Conservation (phyloP, 306 rosid species). For the Dalbergia cochinchinensis region DNA sequence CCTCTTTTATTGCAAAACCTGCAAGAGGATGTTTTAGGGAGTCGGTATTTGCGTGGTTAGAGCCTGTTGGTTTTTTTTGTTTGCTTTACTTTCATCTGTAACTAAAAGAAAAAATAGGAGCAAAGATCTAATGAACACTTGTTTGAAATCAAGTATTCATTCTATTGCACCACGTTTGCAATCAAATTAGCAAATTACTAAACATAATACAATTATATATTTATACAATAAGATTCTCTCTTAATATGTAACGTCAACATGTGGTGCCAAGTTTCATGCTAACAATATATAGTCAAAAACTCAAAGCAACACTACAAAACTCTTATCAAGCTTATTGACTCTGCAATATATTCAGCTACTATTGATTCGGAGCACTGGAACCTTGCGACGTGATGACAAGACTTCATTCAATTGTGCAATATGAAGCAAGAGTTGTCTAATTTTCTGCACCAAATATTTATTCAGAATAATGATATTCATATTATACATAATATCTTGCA, state of each 20-base stretch:
- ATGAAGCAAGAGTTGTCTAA: constrained; percentile 59
- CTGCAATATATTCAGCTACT: constrained; percentile 27
- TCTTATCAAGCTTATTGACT: neutral
- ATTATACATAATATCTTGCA: neutral
- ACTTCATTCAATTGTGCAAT: constrained; percentile 68
- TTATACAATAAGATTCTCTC: neutral
- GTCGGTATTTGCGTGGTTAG: no score
- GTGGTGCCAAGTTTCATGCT: neutral
- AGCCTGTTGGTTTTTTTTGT: no score
- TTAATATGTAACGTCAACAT: neutral
- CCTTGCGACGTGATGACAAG: constrained; percentile 62
- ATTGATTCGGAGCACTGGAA: constrained; percentile 59
- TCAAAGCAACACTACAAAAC: constrained; percentile 12
- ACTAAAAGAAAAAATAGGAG: no score
- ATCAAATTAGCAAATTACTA: neutral
- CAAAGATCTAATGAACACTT: no score
- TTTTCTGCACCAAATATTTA: constrained; percentile 54
- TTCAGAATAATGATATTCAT: neutral
- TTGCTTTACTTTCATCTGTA: no score
- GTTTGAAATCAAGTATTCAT: neutral
- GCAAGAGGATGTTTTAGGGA: no score
- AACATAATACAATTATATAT: neutral
- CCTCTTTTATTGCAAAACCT: no score
- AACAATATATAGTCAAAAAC: neutral
- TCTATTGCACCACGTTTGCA: neutral